phyloP scores from a whole-genome alignment of 768 basidiomycete genomes.

The Dacryopinax spathularia region DNA sequence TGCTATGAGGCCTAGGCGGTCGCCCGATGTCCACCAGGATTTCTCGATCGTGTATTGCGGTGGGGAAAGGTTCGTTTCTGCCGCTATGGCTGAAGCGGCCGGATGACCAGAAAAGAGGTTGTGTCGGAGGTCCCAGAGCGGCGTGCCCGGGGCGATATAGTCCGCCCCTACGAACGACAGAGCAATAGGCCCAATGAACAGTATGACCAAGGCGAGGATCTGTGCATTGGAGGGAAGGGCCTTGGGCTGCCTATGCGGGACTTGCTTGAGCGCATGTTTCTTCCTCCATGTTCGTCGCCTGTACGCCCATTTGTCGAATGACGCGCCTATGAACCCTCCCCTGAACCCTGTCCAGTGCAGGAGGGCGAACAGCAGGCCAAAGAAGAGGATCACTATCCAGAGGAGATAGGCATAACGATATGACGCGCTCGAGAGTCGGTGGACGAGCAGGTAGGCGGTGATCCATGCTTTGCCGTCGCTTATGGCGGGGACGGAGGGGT shows the following conservation, averaged over 20 bases:
- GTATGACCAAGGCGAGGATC: slow-evolving; percentile 34
- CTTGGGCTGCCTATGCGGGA: slow-evolving; percentile 30
- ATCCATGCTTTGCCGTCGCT: slow-evolving; percentile 38
- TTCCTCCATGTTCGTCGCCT: slow-evolving; percentile 46
- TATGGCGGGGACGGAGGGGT: slow-evolving; percentile 34
- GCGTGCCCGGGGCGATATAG: slow-evolving; percentile 41
- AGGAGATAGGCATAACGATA: slow-evolving; percentile 45
- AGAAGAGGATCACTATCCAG: slow-evolving; percentile 38
- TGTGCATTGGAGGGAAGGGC: slow-evolving; percentile 52
- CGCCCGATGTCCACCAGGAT: slow-evolving; percentile 58
- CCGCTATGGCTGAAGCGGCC: slow-evolving; percentile 18
- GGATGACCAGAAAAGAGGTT: slow-evolving; percentile 13
- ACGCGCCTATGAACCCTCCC: slow-evolving; percentile 34
- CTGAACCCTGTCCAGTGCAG: slow-evolving; percentile 33
- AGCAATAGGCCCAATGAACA: slow-evolving; percentile 32
- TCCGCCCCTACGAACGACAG: slow-evolving; percentile 51
- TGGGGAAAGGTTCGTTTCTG: slow-evolving; percentile 25
- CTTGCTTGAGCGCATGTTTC: slow-evolving; percentile 28
- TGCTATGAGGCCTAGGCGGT: slow-evolving; percentile 51
- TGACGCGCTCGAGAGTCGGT: slow-evolving; percentile 37
- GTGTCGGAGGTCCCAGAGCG: slow-evolving; percentile 31
- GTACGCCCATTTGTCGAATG: slow-evolving; percentile 45
- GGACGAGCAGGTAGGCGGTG: slow-evolving; percentile 42
- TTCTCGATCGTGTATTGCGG: slow-evolving; percentile 51
- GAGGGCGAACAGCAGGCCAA: slow-evolving; percentile 30